These are phyloP conservation scores for Myriosclerotinia scirpicola DNA, from an alignment of 2,329 filamentous ascomycete genomes.

Conservation along the genomic window DNA sequence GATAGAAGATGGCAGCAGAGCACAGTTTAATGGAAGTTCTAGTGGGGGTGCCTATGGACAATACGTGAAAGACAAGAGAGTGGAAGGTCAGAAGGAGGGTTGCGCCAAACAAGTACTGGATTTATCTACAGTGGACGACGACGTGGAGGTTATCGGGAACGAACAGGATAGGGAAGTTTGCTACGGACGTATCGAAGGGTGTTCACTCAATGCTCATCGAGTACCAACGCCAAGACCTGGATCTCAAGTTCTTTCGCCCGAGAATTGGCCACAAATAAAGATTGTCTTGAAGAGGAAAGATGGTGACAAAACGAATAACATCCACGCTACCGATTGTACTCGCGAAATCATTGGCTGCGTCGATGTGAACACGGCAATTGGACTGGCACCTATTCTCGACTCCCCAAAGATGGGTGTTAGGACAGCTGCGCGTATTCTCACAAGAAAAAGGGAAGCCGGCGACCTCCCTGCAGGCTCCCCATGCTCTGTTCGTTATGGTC, in stretches of 20 bases:
- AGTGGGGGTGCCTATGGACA: conserved; percentile 62
- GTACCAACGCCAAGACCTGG: conserved; percentile 70
- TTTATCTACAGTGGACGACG: conserved; percentile 52
- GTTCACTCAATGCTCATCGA: conserved; percentile 63
- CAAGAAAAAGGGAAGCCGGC: conserved; percentile 60
- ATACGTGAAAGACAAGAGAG: conserved; percentile 62
- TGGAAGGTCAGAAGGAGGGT: conserved; percentile 45
- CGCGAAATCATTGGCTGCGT: conserved; percentile 73
- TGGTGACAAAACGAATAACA: conserved; percentile 56
- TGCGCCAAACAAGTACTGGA: conserved; percentile 45
- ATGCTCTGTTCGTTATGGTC: conserved; percentile 59
- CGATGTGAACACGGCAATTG: conserved; percentile 64
- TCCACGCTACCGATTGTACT: conserved; percentile 73
- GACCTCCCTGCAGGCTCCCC: conserved; percentile 61
- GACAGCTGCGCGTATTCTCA: conserved; percentile 68
- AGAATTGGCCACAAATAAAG: conserved; percentile 72
- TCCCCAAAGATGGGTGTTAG: conserved; percentile 58
- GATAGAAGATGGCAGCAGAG: conserved; percentile 46
- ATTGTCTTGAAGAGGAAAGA: conserved; percentile 63
- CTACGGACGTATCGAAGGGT: conserved; percentile 72
- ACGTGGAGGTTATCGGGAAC: conserved; percentile 57
- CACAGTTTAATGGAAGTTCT: conserved; percentile 48
- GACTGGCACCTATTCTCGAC: conserved; percentile 73
- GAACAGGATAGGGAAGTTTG: conserved; percentile 71
- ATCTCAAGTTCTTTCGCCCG: conserved; percentile 54